Evolutionary conservation across 805 yeast genomes (phyloP).

Genomic region (Starmerella cellae): DNA sequence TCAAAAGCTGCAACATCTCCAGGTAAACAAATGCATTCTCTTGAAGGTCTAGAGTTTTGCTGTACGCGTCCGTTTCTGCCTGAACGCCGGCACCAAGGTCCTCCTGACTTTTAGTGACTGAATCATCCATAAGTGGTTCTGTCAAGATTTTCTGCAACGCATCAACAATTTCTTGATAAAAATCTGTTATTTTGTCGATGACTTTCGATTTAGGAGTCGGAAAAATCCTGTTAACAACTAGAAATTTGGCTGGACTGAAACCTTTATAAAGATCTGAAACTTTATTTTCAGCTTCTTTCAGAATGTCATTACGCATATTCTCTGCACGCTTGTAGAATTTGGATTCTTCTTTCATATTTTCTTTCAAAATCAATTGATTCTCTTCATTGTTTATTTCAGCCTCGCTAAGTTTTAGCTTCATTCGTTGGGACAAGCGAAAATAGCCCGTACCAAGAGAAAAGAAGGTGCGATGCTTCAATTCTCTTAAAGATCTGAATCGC

Average conservation of each 20-base stretch:
- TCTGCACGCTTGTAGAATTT: slow-evolving; percentile 51
- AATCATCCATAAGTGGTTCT: slow-evolving; percentile 16
- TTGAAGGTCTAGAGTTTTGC: slow-evolving; percentile 58
- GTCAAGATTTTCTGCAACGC: slow-evolving; percentile 9
- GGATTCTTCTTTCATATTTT: slow-evolving; percentile 36
- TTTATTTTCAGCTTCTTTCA: slow-evolving; percentile 31
- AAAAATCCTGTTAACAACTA: not conserved
- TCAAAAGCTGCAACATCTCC: slow-evolving; percentile 26
- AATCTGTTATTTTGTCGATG: slow-evolving; percentile 10
- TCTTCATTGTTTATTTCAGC: slow-evolving; percentile 10
- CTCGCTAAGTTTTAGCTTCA: slow-evolving; percentile 5
- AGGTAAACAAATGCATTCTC: slow-evolving; percentile 38
- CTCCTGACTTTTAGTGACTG: slow-evolving; percentile 42
- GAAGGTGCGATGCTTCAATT: slow-evolving; percentile 51
- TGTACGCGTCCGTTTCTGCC: slow-evolving; percentile 68
- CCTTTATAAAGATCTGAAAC: slow-evolving; percentile 14
- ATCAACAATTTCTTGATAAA: slow-evolving; percentile 7
- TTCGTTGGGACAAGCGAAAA: slow-evolving; percentile 27
- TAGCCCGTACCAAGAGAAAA: slow-evolving; percentile 40
- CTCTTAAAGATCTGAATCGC: slow-evolving; percentile 13
- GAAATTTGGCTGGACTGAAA: slow-evolving; percentile 7
- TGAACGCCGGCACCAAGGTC: slow-evolving; percentile 24
- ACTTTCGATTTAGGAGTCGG: slow-evolving; percentile 8
- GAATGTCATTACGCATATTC: slow-evolving; percentile 38
- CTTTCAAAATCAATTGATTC: slow-evolving; percentile 14